Percentiles rank a stretch among this genome's conserved stretches.
phyloP scores from a whole-genome alignment of 805 yeast species.

The Cyberlindnera amylophila region DNA sequence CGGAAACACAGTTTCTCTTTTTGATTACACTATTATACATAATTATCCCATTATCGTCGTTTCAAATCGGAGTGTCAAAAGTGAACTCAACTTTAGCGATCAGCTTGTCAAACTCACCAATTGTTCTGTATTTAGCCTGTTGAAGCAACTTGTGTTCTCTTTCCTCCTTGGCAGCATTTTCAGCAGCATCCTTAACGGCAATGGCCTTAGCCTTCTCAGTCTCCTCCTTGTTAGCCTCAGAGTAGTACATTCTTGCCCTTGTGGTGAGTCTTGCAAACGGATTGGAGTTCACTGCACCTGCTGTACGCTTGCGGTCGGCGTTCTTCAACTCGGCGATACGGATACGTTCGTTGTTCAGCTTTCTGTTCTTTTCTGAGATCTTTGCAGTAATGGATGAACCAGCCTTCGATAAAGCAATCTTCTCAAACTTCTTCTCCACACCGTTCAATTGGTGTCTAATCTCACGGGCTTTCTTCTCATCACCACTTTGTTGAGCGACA shows the following conservation, averaged over 20 bases:
- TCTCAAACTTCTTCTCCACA: slow-evolving; percentile 38
- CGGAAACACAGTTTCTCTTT: too few species aligned
- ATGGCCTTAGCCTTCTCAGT: slow-evolving; percentile 56
- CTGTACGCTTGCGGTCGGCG: slow-evolving; percentile 47
- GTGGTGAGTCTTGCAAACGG: slow-evolving; percentile 92
- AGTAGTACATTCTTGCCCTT: slow-evolving; percentile 76
- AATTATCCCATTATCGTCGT: neutral
- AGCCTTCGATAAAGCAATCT: slow-evolving; percentile 31
- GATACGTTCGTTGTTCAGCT: slow-evolving; percentile 68
- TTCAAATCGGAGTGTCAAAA: slow-evolving; percentile 5
- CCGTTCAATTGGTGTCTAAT: slow-evolving; percentile 24
- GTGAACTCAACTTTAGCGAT: slow-evolving; percentile 39
- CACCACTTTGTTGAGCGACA: slow-evolving; percentile 56
- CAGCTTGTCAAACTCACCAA: slow-evolving; percentile 55
- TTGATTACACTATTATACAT: slow-evolving; percentile 1
- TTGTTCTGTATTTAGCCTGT: slow-evolving; percentile 50
- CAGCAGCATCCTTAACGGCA: slow-evolving; percentile 44
- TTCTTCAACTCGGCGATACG: slow-evolving; percentile 75
- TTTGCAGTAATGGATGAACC: slow-evolving; percentile 31
- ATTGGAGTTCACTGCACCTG: slow-evolving; percentile 49
- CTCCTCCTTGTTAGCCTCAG: slow-evolving; percentile 48
- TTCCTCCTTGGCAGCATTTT: slow-evolving; percentile 38
- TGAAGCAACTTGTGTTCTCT: slow-evolving; percentile 43
- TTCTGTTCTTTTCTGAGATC: slow-evolving; percentile 60
- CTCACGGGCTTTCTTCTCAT: slow-evolving; percentile 41